Evolutionary conservation across 2,329 filamentous ascomycete species (phyloP), one percentile per base, ranked within the genome.

Genomic region (Cytospora piceicola): DNA sequence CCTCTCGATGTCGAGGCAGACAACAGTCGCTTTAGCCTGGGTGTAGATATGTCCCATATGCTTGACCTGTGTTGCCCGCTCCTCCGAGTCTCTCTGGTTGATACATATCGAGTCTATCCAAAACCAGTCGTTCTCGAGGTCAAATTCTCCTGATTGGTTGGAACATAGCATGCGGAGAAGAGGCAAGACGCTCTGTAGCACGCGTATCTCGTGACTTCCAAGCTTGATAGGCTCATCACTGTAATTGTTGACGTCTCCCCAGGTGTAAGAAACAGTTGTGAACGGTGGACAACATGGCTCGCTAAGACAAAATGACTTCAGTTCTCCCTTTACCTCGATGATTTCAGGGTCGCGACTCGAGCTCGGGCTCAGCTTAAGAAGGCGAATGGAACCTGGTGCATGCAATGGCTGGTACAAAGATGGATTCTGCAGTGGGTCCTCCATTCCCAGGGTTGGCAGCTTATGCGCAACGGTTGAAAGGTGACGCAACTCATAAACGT

Each of bases 41-140:
- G 32, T 58, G 22, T 65, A 65, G 22, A 65, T 34, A 27, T 58
- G 63, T 17, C 58, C 58, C 63, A 65, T 65, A 24, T 62, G 58
- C 32, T 65, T 61, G 22, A 65, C 63, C 39, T 65, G 63, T 39
- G 63, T 58, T 20, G 58, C 36, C 29, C 63, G 63, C 63, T 65
- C 63, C 17, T 30, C 49, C 2, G 62, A n/a, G 15, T 58, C 36
- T 12, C 30, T 34, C 58, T 65, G 63, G 27, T 65, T 58, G 58
- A 65, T 65, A 53, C 63, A 65, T 22, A 65, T 58, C 24, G 63
- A 65, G 53, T 65, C 63, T 30, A 65, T 65, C 63, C 63, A 65
- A 27, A 65, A 58, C 63, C 63, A 65, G 12, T 61, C 32, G 2
- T 65, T n/a, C 6, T 27, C 42, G 17, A 52, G 42, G 5, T 57